Conservation (phyloP, 2,329 filamentous ascomycete species). For the Westerdykella aurantiaca region DNA sequence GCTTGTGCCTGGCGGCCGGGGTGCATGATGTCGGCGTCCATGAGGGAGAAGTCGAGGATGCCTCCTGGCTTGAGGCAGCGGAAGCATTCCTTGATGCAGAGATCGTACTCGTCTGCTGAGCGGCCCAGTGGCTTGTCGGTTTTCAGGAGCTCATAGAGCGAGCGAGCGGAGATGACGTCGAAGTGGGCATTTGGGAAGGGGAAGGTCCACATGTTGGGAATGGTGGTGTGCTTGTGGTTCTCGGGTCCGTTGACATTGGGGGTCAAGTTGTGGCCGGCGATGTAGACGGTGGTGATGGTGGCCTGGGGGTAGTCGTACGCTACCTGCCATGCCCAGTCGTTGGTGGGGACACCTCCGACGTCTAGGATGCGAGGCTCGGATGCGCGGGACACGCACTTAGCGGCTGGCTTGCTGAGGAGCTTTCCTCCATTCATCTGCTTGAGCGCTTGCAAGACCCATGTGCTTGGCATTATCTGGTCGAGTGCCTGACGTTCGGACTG, state of each 20-base stretch:
- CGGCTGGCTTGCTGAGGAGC: constrained; percentile 50
- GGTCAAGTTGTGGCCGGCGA: constrained; percentile 39
- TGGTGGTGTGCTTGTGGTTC: constrained; percentile 80
- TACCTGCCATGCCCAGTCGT: constrained; percentile 95
- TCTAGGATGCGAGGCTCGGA: constrained; percentile 70
- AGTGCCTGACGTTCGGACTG: constrained; percentile 80
- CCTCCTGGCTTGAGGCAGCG: constrained; percentile 90
- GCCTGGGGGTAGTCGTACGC: constrained; percentile 78
- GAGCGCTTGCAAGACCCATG: constrained; percentile 59
- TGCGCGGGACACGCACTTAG: constrained; percentile 47
- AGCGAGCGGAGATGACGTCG: constrained; percentile 83
- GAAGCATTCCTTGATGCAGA: constrained; percentile 77
- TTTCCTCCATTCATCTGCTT: constrained; percentile 56
- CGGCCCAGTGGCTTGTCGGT: constrained; percentile 47
- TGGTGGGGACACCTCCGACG: constrained; percentile 74
- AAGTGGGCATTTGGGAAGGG: constrained; percentile 85
- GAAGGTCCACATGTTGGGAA: constrained; percentile 69
- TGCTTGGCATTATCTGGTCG: constrained; percentile 57
- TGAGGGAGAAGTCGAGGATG: constrained; percentile 81
- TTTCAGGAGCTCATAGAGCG: constrained; percentile 79
- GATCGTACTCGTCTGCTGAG: constrained; percentile 74
- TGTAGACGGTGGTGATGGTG: constrained; percentile 82
- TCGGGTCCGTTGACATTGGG: constrained; percentile 63
- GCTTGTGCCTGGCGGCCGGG: constrained; percentile 73
- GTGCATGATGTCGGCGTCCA: constrained; percentile 87